phyloP scores from a whole-genome alignment of 176 grass and related monocot genomes.

The Eleusine coracana region DNA sequence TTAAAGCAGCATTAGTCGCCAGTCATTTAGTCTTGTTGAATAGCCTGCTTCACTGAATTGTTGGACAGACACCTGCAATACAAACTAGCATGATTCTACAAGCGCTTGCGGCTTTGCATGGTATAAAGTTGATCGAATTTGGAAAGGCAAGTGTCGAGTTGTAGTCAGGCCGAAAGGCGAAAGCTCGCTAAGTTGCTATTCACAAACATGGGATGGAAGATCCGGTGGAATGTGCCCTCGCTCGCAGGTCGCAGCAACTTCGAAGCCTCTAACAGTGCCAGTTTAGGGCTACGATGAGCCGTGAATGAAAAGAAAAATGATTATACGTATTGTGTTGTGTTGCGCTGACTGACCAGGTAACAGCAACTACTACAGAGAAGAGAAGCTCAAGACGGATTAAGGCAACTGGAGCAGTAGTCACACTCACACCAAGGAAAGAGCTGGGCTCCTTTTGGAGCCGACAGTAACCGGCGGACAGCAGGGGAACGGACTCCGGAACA shows the following conservation, averaged over 20 bases:
- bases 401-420: background rate
- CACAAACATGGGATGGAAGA: background rate
- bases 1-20: background rate
- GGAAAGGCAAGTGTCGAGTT: constrained; percentile 4
- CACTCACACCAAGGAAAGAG: background rate
- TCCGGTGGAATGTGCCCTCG: constrained; percentile 38
- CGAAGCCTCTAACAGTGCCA: background rate
- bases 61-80: background rate
- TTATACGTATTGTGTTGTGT: background rate
- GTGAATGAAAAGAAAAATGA: background rate
- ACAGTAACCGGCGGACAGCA: background rate
- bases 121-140: constrained; percentile 30
- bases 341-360: background rate
- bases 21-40: background rate
- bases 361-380: background rate
- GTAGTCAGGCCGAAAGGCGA: constrained; percentile 27
- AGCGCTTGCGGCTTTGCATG: too few relatives aligned
- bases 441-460: background rate
- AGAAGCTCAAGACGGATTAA: background rate
- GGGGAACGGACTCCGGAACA: background rate
- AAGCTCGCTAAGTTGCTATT: background rate
- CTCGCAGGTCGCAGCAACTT: background rate
- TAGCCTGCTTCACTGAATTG: background rate
- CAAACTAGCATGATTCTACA: too few relatives aligned
- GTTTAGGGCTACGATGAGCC: background rate